phyloP scores from a whole-genome alignment of 2,329 filamentous ascomycete species.

The Clonostachys solani region DNA sequence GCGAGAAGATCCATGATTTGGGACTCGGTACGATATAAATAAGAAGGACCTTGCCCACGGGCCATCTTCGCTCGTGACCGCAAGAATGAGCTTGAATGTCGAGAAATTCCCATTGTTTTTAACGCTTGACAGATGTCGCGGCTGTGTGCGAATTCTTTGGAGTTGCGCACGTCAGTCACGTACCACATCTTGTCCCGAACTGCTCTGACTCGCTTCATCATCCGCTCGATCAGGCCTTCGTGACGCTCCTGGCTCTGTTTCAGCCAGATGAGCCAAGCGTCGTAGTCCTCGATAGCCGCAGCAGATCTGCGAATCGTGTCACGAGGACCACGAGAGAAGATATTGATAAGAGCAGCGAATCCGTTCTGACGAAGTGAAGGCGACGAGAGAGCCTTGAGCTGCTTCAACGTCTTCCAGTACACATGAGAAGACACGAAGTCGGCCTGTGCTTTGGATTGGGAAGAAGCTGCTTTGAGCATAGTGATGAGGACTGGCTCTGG shows the following conservation, averaged over 20 bases:
- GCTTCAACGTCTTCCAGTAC: slow-evolving; percentile 79
- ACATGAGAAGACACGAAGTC: slow-evolving; percentile 82
- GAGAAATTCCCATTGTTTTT: slow-evolving; percentile 79
- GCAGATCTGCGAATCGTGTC: slow-evolving; percentile 67
- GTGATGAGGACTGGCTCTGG: slow-evolving; percentile 55
- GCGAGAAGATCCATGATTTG: slow-evolving; percentile 87
- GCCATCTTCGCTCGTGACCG: slow-evolving; percentile 41
- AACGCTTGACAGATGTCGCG: slow-evolving; percentile 82
- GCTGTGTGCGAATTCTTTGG: slow-evolving; percentile 81
- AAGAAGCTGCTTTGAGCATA: slow-evolving; percentile 74
- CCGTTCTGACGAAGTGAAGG: slow-evolving; percentile 61
- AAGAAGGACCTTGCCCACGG: slow-evolving; percentile 47
- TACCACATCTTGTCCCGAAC: slow-evolving; percentile 99
- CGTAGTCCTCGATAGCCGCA: slow-evolving; percentile 71
- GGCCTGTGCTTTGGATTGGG: slow-evolving; percentile 71
- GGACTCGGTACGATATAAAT: slow-evolving; percentile 76
- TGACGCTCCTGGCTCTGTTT: slow-evolving; percentile 78
- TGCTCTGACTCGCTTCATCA: slow-evolving; percentile 69
- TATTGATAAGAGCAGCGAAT: slow-evolving; percentile 66
- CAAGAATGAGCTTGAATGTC: slow-evolving; percentile 48
- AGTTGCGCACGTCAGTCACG: slow-evolving; percentile 87
- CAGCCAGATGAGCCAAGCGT: slow-evolving; percentile 78
- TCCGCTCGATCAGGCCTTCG: slow-evolving; percentile 67
- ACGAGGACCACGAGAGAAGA: slow-evolving; percentile 68
- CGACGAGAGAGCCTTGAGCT: slow-evolving; percentile 60